Conservation (phyloP, 192 early-diverging fungal genomes). For the Coemansia asiatica region DNA sequence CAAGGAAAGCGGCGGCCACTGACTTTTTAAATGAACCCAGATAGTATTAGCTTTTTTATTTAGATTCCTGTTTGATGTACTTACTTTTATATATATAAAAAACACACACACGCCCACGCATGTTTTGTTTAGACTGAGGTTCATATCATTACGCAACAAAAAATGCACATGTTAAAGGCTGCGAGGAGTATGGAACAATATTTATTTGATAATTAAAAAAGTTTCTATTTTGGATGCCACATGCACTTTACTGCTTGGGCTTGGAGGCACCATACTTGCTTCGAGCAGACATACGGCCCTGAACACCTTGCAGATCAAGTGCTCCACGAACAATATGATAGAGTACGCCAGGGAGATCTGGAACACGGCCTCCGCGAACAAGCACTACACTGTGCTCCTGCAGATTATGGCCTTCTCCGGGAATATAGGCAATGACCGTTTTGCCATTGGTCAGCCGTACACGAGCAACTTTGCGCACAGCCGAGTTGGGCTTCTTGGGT, state of each 20-base stretch:
- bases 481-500: conserved; percentile 99
- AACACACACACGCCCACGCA: too few relatives aligned
- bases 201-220: not conserved
- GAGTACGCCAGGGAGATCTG: conserved; percentile 95
- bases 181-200: not conserved
- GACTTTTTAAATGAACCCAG: not conserved
- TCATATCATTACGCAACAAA: too few relatives aligned
- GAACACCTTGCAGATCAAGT: conserved; percentile 93
- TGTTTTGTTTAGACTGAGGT: too few relatives aligned
- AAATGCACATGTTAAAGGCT: too few relatives aligned
- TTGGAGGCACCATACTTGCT: conserved; percentile 96
- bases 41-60: not conserved
- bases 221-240: not conserved
- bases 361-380: conserved; percentile 91
- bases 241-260: conserved; percentile 47
- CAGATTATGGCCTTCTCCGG: conserved; percentile 96
- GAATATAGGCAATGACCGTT: conserved; percentile 93
- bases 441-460: conserved; percentile 93
- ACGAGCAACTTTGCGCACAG: conserved; percentile 88
- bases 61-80: not conserved
- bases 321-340: conserved; percentile 93
- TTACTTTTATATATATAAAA: not conserved
- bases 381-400: conserved; percentile 97
- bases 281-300: conserved; percentile 72
- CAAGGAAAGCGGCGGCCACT: conserved; percentile 10